Base-by-base conservation (phyloP, 495 filamentous ascomycete genomes). In the Staphylotrichum longicolle region DNA sequence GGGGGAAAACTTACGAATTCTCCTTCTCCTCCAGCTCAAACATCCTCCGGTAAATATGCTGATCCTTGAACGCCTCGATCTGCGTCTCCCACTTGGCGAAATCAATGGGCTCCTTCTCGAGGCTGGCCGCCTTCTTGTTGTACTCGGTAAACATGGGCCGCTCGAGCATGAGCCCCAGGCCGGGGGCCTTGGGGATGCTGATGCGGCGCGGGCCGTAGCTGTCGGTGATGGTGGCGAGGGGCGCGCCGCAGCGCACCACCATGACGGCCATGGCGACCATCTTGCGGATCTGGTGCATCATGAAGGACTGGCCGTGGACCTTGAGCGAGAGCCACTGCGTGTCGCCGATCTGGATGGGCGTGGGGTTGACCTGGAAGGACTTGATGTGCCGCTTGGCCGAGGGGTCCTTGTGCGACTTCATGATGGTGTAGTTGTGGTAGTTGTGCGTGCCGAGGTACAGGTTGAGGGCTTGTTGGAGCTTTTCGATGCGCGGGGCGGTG, bases 211-310 rank as follows among this genome's bases (percentile, higher is more conserved):
- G 71, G 2, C 82, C 80, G 65, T 89, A 93, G 40, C 83, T 86
- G 50, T 96, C 85, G 1, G 72, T 66, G 60, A 98, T 91, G 35
- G 85, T 80, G 4, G 76, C 72, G 27, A 86, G 78, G 11, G 85
- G 80, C 45, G 86, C 85, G 47, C 91, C 95, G 72, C 88, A 91
- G 46, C 94, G 85, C 3, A 93, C 86, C 5, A 91, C 78, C 58
- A 98, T 82, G 8, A 91, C 81, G 42, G 86, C 89, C 91, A 98
- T 92, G 62, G 88, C 90, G 14, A 98, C 89, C 94, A 98, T 98
- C 75, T 96, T 97, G 61, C 94, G 88, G 73, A 98, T 98, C 74
- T 98, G 94, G 72, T 98, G 94, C 94, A 98, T 98, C 94, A 98
- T 98, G 81, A 98, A 98, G 61, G 87, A 91, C 75, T 98, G 94